Evolutionary conservation across 2,329 filamentous ascomycete genomes (phyloP).

Genomic region (Claviceps maximensis): DNA sequence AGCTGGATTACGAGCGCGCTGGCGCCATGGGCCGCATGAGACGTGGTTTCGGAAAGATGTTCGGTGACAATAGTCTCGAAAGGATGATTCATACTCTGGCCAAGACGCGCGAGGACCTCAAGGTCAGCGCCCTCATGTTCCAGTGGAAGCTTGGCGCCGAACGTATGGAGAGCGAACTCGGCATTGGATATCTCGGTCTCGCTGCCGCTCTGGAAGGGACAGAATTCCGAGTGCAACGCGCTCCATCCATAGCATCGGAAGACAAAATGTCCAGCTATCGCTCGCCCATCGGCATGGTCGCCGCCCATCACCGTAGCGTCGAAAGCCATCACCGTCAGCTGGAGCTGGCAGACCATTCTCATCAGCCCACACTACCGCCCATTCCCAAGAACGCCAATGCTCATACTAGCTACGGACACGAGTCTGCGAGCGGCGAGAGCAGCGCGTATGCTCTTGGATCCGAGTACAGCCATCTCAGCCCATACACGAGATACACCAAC

Average conservation of each 20-base stretch:
- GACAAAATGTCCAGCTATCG: conserved; percentile 5
- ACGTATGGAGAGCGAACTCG: conserved; percentile 45
- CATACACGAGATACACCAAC: conserved; percentile 11
- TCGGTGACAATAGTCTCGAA: conserved; percentile 46
- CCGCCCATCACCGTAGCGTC: conserved; percentile 4
- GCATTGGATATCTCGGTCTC: conserved; percentile 55
- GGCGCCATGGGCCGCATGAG: conserved; percentile 44
- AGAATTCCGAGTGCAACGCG: conserved; percentile 13
- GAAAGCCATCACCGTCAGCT: conserved; percentile 4
- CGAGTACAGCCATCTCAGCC: conserved; percentile 5
- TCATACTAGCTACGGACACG: conserved; percentile 3
- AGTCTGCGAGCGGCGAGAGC: conserved; percentile 9
- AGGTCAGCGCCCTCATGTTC: conserved; percentile 51
- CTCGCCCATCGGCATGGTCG: background rate
- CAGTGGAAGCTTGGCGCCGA: conserved; percentile 49
- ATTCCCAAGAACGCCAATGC: conserved; percentile 4
- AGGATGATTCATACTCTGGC: conserved; percentile 44
- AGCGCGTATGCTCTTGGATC: background rate
- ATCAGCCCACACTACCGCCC: conserved; percentile 1
- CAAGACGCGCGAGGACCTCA: conserved; percentile 46
- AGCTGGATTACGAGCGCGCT: conserved; percentile 49
- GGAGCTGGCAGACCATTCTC: background rate
- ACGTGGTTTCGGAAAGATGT: conserved; percentile 50
- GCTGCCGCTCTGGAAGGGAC: conserved; percentile 45
- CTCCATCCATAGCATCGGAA: conserved; percentile 4